phyloP scores from a whole-genome alignment of 2,329 filamentous ascomycete species.

The Gnomoniopsis sp. region DNA sequence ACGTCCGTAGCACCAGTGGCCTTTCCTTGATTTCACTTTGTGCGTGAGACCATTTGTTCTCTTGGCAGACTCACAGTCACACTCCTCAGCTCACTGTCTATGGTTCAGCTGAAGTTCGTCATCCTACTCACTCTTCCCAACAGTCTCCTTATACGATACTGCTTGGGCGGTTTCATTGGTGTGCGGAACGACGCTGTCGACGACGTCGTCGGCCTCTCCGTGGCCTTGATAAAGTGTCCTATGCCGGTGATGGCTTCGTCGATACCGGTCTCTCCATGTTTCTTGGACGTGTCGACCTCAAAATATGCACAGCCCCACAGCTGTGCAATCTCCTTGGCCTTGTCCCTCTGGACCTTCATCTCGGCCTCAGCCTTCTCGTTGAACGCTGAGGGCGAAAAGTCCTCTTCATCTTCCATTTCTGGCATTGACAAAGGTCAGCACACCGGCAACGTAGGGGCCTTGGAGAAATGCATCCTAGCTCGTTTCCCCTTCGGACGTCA shows the following conservation, averaged over 20 bases:
- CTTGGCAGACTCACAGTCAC: too few relatives aligned
- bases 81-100: background rate
- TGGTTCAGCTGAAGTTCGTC: conserved; percentile 11
- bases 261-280: conserved; percentile 12
- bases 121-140: conserved; percentile 17
- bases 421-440: background rate
- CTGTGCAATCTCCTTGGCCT: conserved; percentile 15
- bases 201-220: conserved; percentile 15
- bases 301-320: conserved; percentile 18
- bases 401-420: conserved; percentile 12
- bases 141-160: conserved; percentile 18
- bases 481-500: too few relatives aligned
- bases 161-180: conserved; percentile 17
- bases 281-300: conserved; percentile 16
- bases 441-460: background rate
- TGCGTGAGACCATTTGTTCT: too few relatives aligned
- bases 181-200: conserved; percentile 17
- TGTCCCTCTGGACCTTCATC: conserved; percentile 17
- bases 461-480: too few relatives aligned
- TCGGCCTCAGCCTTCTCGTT: conserved; percentile 15
- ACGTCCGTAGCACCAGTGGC: too few relatives aligned
- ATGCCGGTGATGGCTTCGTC: conserved; percentile 17
- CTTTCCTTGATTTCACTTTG: too few relatives aligned
- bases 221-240: conserved; percentile 15
- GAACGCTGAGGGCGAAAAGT: conserved; percentile 15